These are phyloP conservation scores for Linnemannia zychae DNA, from an alignment of 192 early-diverging fungal genomes.

Conservation along the genomic window DNA sequence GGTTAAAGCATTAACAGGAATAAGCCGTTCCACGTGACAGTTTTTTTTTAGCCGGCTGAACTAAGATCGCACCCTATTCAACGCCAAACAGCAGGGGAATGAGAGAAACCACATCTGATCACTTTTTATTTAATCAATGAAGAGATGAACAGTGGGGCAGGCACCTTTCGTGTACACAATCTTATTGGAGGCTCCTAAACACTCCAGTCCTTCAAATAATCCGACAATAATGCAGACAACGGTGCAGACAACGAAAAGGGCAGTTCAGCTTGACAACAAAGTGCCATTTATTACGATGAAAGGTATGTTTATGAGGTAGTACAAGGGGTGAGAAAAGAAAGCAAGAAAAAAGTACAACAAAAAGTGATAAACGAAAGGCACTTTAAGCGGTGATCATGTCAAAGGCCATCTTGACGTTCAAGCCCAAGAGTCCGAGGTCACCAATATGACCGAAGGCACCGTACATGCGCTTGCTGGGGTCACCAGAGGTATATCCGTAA, in stretches of 20 bases:
- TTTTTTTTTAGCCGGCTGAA: not conserved
- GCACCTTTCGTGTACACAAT: too few relatives aligned
- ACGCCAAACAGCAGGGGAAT: not conserved
- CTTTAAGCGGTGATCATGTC: slow-evolving; percentile 51
- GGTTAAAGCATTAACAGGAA: not conserved
- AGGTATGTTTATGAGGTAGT: not conserved
- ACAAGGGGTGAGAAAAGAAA: not conserved
- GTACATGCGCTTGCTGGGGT: slow-evolving; percentile 67
- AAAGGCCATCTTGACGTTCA: slow-evolving; percentile 56
- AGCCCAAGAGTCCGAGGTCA: slow-evolving; percentile 61
- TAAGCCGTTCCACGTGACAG: not conserved
- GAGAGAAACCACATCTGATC: not conserved
- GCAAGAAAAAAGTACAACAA: not conserved
- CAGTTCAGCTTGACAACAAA: too few relatives aligned
- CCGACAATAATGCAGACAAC: too few relatives aligned
- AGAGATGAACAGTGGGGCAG: too few relatives aligned
- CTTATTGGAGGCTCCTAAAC: too few relatives aligned
- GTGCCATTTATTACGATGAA: slow-evolving; percentile 8
- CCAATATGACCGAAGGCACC: slow-evolving; percentile 69
- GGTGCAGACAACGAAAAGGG: too few relatives aligned
- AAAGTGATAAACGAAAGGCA: not conserved
- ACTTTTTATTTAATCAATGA: too few relatives aligned
- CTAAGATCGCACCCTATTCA: not conserved
- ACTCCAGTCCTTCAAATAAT: too few relatives aligned
- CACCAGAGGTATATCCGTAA: slow-evolving; percentile 68